Conservation (phyloP, 257 asterid species). For the Eustoma russellianum region DNA sequence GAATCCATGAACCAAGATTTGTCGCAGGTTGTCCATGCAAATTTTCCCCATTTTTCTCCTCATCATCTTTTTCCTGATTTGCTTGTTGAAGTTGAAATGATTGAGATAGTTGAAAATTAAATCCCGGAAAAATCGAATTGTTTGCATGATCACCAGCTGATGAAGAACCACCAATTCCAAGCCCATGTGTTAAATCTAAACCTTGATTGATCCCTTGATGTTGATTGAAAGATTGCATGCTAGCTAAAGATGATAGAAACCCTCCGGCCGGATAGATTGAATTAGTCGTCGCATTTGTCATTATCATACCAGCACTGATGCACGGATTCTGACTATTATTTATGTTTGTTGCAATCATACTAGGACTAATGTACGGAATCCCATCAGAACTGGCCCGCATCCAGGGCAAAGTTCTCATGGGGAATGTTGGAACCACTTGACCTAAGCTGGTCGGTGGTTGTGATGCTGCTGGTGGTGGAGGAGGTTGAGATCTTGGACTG, state of each 20-base stretch:
- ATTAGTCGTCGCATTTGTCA: neutral
- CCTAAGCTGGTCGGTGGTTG: constrained; percentile 6
- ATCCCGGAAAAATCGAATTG: constrained; percentile 1
- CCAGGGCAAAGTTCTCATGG: too few relatives aligned
- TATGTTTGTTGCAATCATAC: too few relatives aligned
- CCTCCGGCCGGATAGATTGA: constrained; percentile 15
- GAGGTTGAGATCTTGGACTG: constrained; percentile 10
- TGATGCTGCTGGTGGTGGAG: neutral
- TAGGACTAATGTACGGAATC: too few relatives aligned
- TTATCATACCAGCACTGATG: neutral
- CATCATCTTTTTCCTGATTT: constrained; percentile 1
- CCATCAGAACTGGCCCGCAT: too few relatives aligned
- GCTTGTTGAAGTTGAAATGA: constrained; percentile 6
- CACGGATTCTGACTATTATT: too few relatives aligned
- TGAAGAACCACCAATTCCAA: constrained; percentile 3
- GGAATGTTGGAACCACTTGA: constrained; percentile 4
- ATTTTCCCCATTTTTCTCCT: constrained; percentile 9
- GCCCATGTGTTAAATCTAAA: neutral
- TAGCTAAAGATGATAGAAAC: constrained; percentile 12
- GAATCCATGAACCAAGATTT: constrained; percentile 39
- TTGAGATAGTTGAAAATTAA: constrained; percentile 11
- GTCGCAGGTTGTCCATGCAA: constrained; percentile 13
- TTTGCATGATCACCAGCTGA: neutral
- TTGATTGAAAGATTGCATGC: constrained; percentile 16
- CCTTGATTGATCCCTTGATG: constrained; percentile 11